phyloP scores from a whole-genome alignment of 2,329 filamentous ascomycete genomes.

The Colletotrichum noveboracense region DNA sequence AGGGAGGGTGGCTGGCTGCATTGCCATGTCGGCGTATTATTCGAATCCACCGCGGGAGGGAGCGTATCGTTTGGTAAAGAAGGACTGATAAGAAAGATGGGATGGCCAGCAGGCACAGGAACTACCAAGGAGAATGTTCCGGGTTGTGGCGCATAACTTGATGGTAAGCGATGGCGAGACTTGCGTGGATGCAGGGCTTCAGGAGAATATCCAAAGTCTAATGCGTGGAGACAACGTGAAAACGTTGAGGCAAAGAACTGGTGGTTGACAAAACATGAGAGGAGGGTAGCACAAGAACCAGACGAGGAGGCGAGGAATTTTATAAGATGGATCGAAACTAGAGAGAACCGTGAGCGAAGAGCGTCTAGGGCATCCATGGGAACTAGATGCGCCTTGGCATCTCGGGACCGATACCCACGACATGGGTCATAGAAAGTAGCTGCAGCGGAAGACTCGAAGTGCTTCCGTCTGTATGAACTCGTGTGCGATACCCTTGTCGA shows the following conservation, averaged over 20 bases:
- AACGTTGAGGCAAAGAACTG: not conserved
- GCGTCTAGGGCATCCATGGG: not conserved
- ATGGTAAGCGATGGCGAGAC: not conserved
- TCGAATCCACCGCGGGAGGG: not conserved
- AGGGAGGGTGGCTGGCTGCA: not conserved
- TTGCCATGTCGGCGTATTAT: not conserved
- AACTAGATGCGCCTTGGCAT: conserved; percentile 9
- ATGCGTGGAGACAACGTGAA: not conserved
- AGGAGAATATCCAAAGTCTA: not conserved
- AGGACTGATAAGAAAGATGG: not conserved
- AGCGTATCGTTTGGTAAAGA: not conserved
- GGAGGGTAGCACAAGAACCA: not conserved
- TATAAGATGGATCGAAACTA: conserved; percentile 10
- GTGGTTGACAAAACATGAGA: not conserved
- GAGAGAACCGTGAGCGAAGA: not conserved
- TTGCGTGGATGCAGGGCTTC: not conserved
- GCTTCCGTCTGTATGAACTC: conserved; percentile 12
- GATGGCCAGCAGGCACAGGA: not conserved
- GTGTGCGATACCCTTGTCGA: conserved; percentile 5
- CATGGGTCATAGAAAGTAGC: conserved; percentile 12
- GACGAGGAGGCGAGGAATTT: conserved; percentile 13
- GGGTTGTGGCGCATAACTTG: conserved; percentile 1
- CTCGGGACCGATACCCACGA: conserved; percentile 16
- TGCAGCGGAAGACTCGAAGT: conserved; percentile 16
- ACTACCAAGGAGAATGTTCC: not conserved